These are phyloP conservation scores for Ilex aquifolium DNA, from an alignment of 257 asterid species.

Conservation along the genomic window DNA sequence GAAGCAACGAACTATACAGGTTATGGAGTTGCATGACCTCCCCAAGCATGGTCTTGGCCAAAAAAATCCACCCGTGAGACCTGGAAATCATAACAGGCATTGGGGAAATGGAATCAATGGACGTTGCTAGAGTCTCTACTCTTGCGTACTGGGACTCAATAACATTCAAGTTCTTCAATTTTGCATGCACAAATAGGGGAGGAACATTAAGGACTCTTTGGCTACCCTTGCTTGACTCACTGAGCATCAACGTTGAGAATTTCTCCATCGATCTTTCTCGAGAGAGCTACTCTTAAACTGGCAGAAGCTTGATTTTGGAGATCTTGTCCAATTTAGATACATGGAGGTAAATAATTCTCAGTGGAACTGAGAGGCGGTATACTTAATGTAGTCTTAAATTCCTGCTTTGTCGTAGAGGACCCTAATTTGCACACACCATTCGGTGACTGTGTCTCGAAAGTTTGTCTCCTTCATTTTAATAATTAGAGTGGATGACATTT, in stretches of 20 bases:
- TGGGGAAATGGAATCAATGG: slow-evolving; percentile 32
- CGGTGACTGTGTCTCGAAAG: too few relatives aligned
- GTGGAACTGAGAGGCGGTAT: slow-evolving; percentile 8
- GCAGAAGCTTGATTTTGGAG: slow-evolving; percentile 4
- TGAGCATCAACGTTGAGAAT: slow-evolving; percentile 5
- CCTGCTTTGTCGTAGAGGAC: slow-evolving; percentile 6
- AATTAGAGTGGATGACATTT: too few relatives aligned
- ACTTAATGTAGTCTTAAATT: background rate
- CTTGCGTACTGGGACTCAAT: slow-evolving; percentile 12
- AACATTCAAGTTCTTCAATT: slow-evolving; percentile 13
- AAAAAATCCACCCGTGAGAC: slow-evolving; percentile 4
- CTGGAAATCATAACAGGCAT: slow-evolving; percentile 41
- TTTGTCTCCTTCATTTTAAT: too few relatives aligned
- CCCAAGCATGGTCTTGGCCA: slow-evolving; percentile 55
- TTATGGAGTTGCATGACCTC: slow-evolving; percentile 75
- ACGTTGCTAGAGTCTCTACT: slow-evolving; percentile 37
- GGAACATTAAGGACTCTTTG: background rate
- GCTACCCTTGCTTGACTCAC: slow-evolving; percentile 4
- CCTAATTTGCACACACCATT: slow-evolving; percentile 8
- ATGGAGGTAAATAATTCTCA: slow-evolving; percentile 5
- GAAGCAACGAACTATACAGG: slow-evolving; percentile 76
- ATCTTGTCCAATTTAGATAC: slow-evolving; percentile 1
- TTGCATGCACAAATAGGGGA: background rate
- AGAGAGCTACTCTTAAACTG: slow-evolving; percentile 2
- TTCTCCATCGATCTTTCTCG: slow-evolving; percentile 5